Percentiles rank a stretch among this genome's conserved stretches.
phyloP scores from a whole-genome alignment of 2,329 filamentous ascomycete genomes.

The Nothophaeocryptopus gaeumannii region DNA sequence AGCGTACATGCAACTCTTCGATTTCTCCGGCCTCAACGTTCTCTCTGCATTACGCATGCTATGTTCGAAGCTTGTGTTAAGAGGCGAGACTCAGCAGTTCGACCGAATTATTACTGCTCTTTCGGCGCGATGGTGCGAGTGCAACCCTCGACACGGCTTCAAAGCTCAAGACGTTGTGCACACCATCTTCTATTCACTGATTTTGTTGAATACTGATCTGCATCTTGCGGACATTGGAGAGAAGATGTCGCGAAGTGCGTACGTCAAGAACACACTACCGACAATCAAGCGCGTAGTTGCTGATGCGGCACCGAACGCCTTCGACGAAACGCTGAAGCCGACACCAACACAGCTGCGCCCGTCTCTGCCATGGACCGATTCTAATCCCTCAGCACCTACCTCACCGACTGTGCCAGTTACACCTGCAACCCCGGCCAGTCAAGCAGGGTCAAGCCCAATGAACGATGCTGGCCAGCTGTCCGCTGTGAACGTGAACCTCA shows the following conservation, averaged over 20 bases:
- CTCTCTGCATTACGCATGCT: constrained; percentile 74
- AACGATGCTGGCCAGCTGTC: constrained; percentile 1
- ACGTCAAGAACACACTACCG: constrained; percentile 92
- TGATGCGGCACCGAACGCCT: constrained; percentile 68
- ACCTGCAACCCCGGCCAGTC: not conserved
- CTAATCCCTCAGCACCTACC: constrained; percentile 19
- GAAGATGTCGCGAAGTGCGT: constrained; percentile 93
- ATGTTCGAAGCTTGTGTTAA: constrained; percentile 76
- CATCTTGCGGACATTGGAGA: constrained; percentile 92
- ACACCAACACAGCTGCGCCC: constrained; percentile 24
- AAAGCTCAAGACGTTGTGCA: constrained; percentile 91
- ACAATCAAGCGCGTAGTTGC: constrained; percentile 75
- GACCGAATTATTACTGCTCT: constrained; percentile 91
- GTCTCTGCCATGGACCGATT: constrained; percentile 32
- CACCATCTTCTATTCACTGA: constrained; percentile 93
- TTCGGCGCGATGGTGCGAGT: constrained; percentile 85
- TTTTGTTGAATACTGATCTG: constrained; percentile 92
- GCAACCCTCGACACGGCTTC: constrained; percentile 90
- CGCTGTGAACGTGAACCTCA: constrained; percentile 30
- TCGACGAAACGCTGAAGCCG: constrained; percentile 46
- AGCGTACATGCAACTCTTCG: constrained; percentile 90
- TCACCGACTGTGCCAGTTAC: constrained; percentile 11
- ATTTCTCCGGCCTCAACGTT: constrained; percentile 79
- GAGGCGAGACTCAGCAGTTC: constrained; percentile 93
- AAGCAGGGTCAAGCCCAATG: constrained; percentile 2